Conservation (phyloP, 257 asterid species). For the Solanum bulbocastanum region DNA sequence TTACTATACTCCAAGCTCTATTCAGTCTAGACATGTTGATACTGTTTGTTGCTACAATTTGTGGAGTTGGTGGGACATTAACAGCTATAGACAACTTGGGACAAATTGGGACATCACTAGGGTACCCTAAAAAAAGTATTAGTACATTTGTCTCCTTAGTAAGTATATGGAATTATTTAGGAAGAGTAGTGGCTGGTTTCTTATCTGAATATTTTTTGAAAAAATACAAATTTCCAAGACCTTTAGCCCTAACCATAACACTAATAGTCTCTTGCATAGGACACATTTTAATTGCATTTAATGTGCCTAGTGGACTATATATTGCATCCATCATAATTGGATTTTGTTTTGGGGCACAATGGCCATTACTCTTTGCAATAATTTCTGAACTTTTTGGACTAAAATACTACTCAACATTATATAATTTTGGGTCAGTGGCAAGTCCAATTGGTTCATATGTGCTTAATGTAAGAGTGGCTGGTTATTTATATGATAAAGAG, state of each 20-base stretch:
- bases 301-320: conserved; percentile 51
- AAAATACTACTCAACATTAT: conserved; percentile 64
- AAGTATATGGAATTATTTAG: conserved; percentile 77
- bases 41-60: conserved; percentile 49
- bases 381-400: conserved; percentile 77
- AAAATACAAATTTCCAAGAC: conserved; percentile 57
- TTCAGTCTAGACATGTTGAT: conserved; percentile 57
- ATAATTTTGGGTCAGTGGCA: conserved; percentile 71
- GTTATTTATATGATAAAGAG: conserved; percentile 59
- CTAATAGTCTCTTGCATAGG: conserved; percentile 44
- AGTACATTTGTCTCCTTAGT: conserved; percentile 78
- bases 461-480: conserved; percentile 51
- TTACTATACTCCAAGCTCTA: conserved; percentile 67
- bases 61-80: conserved; percentile 75
- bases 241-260: conserved; percentile 41
- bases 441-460: conserved; percentile 67
- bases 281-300: conserved; percentile 54
- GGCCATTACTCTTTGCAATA: conserved; percentile 73
- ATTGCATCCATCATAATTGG: conserved; percentile 69
- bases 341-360: conserved; percentile 80
- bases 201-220: conserved; percentile 41
- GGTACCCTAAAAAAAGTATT: conserved; percentile 47
- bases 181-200: conserved; percentile 64
- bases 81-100: conserved; percentile 74
- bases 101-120: conserved; percentile 52